phyloP scores from a whole-genome alignment of 1,284 basidiomycete genomes.

The Malassezia globosa region DNA sequence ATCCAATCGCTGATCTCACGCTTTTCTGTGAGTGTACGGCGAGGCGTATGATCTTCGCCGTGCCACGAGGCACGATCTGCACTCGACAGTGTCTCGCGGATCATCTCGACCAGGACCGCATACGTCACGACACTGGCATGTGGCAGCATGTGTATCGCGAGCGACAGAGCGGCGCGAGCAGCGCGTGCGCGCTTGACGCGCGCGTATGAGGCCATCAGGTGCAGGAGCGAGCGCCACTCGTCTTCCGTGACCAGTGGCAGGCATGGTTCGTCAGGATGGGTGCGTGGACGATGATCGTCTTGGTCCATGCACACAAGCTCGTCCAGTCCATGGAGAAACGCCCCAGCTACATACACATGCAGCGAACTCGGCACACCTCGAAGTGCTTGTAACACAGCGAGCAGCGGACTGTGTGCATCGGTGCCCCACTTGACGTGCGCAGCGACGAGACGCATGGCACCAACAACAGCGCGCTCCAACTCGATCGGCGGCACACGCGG shows the following conservation, averaged over 20 bases:
- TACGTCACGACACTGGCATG: constrained; percentile 63
- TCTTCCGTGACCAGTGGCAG: constrained; percentile 60
- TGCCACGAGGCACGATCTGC: constrained; percentile 31
- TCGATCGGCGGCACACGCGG: constrained; percentile 74
- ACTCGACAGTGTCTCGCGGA: constrained; percentile 68
- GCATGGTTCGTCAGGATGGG: too few relatives aligned
- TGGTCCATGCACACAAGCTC: constrained; percentile 53
- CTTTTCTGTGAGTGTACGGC: constrained; percentile 41
- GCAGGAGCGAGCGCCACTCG: constrained; percentile 87
- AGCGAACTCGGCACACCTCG: constrained; percentile 65
- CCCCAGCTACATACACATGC: constrained; percentile 75
- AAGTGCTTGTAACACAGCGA: constrained; percentile 79
- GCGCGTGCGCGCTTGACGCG: constrained; percentile 80
- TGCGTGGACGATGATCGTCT: too few relatives aligned
- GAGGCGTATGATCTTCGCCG: constrained; percentile 15
- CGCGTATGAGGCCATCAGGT: constrained; percentile 61
- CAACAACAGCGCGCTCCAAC: constrained; percentile 87
- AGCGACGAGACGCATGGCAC: constrained; percentile 25
- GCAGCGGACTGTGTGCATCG: constrained; percentile 75
- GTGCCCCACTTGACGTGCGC: constrained; percentile 37
- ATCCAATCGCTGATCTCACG: constrained; percentile 42
- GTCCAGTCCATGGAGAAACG: constrained; percentile 72
- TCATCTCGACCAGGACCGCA: constrained; percentile 62
- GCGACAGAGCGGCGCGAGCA: constrained; percentile 66
- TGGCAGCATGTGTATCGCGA: constrained; percentile 46